Base-by-base conservation (phyloP, 371 early-diverging fungal species). In the Circinella minor region DNA sequence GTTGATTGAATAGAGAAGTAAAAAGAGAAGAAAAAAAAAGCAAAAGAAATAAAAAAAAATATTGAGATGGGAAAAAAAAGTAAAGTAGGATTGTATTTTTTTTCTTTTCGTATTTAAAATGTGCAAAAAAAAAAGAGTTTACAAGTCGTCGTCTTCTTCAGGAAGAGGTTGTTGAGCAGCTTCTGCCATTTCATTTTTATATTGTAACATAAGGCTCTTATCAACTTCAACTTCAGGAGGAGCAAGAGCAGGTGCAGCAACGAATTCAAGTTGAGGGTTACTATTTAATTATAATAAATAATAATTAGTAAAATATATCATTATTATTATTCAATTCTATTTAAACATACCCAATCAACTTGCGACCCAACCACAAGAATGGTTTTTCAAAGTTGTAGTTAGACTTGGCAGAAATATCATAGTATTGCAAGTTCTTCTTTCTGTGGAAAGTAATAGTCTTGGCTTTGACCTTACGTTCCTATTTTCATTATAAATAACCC, bases 311-410 rank as follows among this genome's bases (percentile, higher is more conserved):
- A 27, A 27, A 27, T 27, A 27, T 27, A 27, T 27, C 27, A 1
- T 27, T 27, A 27, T 27, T 27, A 27, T 27, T 27, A 2, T 27
- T 27, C 27, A 27, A 2, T 27, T 27, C 27, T 27, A 27, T 27
- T 27, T 27, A 27, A 27, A 18, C 65, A 51, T 85, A 90, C 90
- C 90, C 97, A 75, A 92, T 88, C 73, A 99, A 90, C 90, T 98
- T 99, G 77, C 99, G 94, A 46, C 99, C 97, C 72, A 99, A 91
- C 96, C 97, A 96, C 75, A 99, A 88, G 96, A 99, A 99, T 66
- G 99, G 99, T 93, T 98, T 98, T 87, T 99, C 99, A 82, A 99
- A 99, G 95, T 99, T 99, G 92, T 99, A 99, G 93, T 99, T 99
- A 81, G 90, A 89, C 93, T 99, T 99, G 81, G 99, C 99, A 75